Conservation (phyloP, 169 alveolate species). For the Babesia bigemina region DNA sequence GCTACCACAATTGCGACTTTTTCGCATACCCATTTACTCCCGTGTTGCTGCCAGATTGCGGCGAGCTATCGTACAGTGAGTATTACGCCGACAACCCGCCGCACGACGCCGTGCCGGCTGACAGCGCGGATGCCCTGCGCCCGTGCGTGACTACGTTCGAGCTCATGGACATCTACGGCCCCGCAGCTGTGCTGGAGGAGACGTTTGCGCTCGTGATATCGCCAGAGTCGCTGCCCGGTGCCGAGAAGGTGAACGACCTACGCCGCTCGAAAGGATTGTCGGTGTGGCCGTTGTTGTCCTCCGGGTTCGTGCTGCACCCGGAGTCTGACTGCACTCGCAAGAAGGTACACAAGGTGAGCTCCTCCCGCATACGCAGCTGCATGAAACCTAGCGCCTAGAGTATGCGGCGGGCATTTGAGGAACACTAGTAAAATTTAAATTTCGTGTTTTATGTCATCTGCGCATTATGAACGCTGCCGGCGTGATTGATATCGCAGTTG, state of each 20-base stretch:
- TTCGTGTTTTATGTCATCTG: too few relatives aligned
- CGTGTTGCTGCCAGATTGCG: slow-evolving; percentile 10
- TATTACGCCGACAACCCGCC: not conserved
- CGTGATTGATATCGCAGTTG: too few relatives aligned
- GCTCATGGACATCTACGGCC: slow-evolving; percentile 56
- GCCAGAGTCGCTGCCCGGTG: slow-evolving; percentile 52
- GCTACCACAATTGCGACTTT: slow-evolving; percentile 38
- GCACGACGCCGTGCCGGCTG: not conserved
- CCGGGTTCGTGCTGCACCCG: slow-evolving; percentile 50
- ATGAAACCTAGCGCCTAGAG: slow-evolving; percentile 3
- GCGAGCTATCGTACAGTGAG: slow-evolving; percentile 11
- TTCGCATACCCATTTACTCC: slow-evolving; percentile 14
- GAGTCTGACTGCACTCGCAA: not conserved
- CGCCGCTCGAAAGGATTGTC: slow-evolving; percentile 23
- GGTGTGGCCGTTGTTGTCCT: slow-evolving; percentile 46
- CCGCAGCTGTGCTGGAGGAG: slow-evolving; percentile 43
- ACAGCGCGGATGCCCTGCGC: not conserved
- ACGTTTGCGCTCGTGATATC: slow-evolving; percentile 44
- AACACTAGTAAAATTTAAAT: too few relatives aligned
- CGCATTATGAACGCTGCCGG: too few relatives aligned
- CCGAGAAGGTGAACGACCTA: slow-evolving; percentile 24
- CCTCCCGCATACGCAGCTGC: slow-evolving; percentile 38
- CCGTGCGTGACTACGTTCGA: slow-evolving; percentile 22
- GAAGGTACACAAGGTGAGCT: slow-evolving; percentile 32
- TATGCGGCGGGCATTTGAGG: not conserved